Evolutionary conservation across 805 yeast species (phyloP), one percentile per base, ranked within the genome.

Genomic region (Metschnikowia lunata): DNA sequence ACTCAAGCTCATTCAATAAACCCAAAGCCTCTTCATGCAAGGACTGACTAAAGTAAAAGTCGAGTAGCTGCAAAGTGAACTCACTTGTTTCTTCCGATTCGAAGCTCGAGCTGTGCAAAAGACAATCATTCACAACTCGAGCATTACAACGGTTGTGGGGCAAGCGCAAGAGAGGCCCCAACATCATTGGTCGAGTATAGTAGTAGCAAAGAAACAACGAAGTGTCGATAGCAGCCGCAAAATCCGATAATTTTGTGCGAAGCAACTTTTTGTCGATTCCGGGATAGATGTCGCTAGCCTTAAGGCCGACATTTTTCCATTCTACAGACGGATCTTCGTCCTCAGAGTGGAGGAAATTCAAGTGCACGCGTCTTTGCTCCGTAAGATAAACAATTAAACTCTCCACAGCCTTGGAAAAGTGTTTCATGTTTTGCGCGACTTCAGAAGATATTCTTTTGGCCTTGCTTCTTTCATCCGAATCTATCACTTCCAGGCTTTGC

Each of bases 101-200:
- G 3, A 47, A 36, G 35, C 59, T 60, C 10, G 62, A 34, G 44
- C 73, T 66, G 4, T 64, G 57, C 9, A 72, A 60, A 27, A 88
- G 72, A 40, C 77, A 73, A 9, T 64, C 61, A 39, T 78, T 77
- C 1, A 88, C 95, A 2, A 78, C 71, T 1, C 70, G 67, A 5
- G 83, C 74, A 54, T 83, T 82, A 66, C 97, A 88, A 52, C 72
- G 69, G 60, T 90, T 93, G 26, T 79, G 76, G 0, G 75, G 74
- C 1, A 88, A 74, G 39, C 98, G 71, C 6, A 91, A 71, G 15
- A 91, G 75, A 0, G 98, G 93, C 0, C 91, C 96, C 11, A 91
- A 75, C 59, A 91, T 71, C 49, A 83, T 75, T 0, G 87, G 85
- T 43, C 79, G 79, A 28, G 79, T 78, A n/a, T 79, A 59, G 46